A percentile compares a stretch with the other conserved stretches of the same genome.
Evolutionary conservation across 305 asterid genomes (phyloP).

Genomic region (Andrographis paniculata): DNA sequence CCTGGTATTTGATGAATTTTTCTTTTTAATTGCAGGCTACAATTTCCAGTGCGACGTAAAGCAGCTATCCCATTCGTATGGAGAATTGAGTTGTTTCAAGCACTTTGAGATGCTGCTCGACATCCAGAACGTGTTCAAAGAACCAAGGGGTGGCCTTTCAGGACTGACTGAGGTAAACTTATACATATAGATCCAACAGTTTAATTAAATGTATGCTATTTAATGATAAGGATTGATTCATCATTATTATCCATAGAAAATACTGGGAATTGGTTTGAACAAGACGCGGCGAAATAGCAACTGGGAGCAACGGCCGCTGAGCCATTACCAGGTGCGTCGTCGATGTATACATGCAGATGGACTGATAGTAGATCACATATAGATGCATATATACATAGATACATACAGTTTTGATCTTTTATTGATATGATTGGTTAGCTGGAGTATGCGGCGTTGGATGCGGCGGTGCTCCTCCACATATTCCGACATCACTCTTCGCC

Average conservation of each 20-base stretch:
- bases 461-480: constrained; percentile 85
- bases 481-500: constrained; percentile 58
- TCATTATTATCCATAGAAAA: too few species aligned
- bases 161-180: constrained; percentile 72
- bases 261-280: constrained; percentile 74
- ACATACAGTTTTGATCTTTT: too few species aligned
- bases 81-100: constrained; percentile 66
- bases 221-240: too few species aligned
- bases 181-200: not conserved
- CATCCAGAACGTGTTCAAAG: constrained; percentile 84
- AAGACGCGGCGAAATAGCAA: constrained; percentile 93
- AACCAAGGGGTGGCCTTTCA: constrained; percentile 85
- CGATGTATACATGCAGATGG: too few species aligned
- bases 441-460: constrained; percentile 97
- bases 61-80: constrained; percentile 78
- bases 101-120: constrained; percentile 89
- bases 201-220: too few species aligned
- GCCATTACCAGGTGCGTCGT: constrained; percentile 57
- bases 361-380: too few species aligned
- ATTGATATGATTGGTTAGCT: too few species aligned
- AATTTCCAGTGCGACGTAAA: constrained; percentile 78
- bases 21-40: constrained; percentile 50
- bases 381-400: too few species aligned
- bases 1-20: too few species aligned
- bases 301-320: constrained; percentile 95